Conservation (phyloP, 176 grass and related monocot genomes). For the Pontederia paniculata region DNA sequence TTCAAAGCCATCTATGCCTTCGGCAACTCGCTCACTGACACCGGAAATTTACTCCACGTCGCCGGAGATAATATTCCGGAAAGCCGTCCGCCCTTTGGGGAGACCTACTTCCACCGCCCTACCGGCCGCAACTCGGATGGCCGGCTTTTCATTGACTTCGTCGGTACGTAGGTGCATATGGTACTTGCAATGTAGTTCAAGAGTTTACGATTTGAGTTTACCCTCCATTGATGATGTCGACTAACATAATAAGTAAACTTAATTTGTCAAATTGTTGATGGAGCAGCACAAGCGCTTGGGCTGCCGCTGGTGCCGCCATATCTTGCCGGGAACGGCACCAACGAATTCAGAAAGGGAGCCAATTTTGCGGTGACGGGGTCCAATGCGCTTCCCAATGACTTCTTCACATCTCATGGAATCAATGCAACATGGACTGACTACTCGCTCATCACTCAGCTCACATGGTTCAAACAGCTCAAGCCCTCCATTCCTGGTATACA, state of each 20-base stretch:
- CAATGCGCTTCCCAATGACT: neutral
- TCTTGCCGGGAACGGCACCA: neutral
- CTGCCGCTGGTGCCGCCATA: slow-evolving; percentile 17
- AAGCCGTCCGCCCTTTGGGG: neutral
- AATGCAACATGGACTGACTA: neutral
- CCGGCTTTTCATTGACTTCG: slow-evolving; percentile 9
- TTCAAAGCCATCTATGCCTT: slow-evolving; percentile 1
- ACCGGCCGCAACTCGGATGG: slow-evolving; percentile 7
- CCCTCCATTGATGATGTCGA: neutral
- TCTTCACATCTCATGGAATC: neutral
- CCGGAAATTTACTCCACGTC: slow-evolving; percentile 4
- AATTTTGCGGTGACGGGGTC: slow-evolving; percentile 9
- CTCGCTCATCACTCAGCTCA: neutral
- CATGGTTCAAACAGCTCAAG: neutral
- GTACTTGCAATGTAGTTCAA: neutral
- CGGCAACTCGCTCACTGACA: slow-evolving; percentile 17
- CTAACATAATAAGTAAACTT: neutral
- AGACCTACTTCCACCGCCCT: slow-evolving; percentile 7
- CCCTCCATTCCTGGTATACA: too few species aligned
- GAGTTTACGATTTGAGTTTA: neutral
- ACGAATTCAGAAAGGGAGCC: neutral
- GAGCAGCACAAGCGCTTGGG: slow-evolving; percentile 9
- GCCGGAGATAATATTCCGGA: neutral
- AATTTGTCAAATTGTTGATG: too few species aligned
- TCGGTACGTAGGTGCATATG: neutral